Percentiles rank a stretch among this genome's conserved stretches.
Conservation (phyloP, 1,139 yeast genomes). For the Suhomyces ambrosiae region DNA sequence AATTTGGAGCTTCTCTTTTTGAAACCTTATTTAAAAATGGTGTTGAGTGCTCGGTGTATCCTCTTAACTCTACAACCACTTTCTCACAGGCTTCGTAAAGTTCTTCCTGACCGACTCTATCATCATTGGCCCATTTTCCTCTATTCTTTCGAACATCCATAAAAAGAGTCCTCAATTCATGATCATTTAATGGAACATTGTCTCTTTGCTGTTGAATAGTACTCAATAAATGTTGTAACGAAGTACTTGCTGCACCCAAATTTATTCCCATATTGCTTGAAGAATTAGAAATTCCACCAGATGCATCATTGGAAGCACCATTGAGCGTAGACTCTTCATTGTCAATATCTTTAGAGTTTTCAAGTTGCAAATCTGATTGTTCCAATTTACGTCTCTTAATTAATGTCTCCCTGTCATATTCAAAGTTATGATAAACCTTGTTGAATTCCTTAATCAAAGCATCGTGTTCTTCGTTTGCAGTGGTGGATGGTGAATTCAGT, state of each 20-base stretch:
- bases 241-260: constrained; percentile 80
- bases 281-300: constrained; percentile 12
- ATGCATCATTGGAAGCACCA: constrained; percentile 5
- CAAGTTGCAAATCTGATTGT: constrained; percentile 74
- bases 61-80: constrained; percentile 85
- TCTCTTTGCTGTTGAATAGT: constrained; percentile 81
- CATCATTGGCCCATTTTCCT: constrained; percentile 97
- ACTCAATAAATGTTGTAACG: constrained; percentile 77
- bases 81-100: constrained; percentile 96
- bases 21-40: constrained; percentile 94
- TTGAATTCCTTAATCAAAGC: constrained; percentile 44
- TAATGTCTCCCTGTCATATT: constrained; percentile 77
- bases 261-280: constrained; percentile 33
- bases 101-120: constrained; percentile 94
- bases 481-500: constrained; percentile 4
- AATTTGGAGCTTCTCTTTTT: constrained; percentile 96
- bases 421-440: constrained; percentile 81
- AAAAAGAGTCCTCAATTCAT: constrained; percentile 79
- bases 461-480: constrained; percentile 39
- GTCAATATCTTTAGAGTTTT: constrained; percentile 26
- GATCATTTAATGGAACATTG: constrained; percentile 72
- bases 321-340: constrained; percentile 6
- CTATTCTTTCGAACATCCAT: constrained; percentile 93
- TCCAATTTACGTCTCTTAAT: constrained; percentile 77
- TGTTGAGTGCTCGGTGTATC: constrained; percentile 94